Conservation (phyloP, 148 eudicot species). For the Heliamphora exappendiculata region DNA sequence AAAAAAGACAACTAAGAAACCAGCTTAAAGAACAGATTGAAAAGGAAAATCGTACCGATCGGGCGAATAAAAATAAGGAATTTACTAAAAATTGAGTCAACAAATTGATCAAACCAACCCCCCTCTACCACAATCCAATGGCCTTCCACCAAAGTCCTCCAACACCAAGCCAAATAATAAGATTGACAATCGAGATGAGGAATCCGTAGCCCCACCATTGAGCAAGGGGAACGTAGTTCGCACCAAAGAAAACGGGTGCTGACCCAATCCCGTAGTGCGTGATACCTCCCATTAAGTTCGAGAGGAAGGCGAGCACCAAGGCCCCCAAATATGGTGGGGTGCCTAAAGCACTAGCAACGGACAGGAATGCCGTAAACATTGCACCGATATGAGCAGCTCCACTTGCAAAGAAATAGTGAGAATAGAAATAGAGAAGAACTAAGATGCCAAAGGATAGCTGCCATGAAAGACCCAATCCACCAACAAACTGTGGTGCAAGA, state of each 20-base stretch:
- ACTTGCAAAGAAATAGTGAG: conserved; percentile 97
- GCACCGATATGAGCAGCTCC: conserved; percentile 99
- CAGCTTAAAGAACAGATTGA: neutral
- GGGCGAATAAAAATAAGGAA: neutral
- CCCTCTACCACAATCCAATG: conserved; percentile 74
- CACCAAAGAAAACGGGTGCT: conserved; percentile 92
- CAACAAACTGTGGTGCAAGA: conserved; percentile 68
- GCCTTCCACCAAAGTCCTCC: conserved; percentile 97
- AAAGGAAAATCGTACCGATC: conserved; percentile 2
- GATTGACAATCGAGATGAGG: conserved; percentile 71
- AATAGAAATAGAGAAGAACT: conserved; percentile 88
- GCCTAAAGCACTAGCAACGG: conserved; percentile 92
- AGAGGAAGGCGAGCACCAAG: conserved; percentile 76
- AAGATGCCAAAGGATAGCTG: conserved; percentile 89
- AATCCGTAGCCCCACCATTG: conserved; percentile 98
- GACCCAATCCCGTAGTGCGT: conserved; percentile 97
- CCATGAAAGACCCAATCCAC: conserved; percentile 94
- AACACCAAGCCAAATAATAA: conserved; percentile 91
- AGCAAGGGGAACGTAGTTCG: conserved; percentile 84
- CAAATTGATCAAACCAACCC: conserved; percentile 12
- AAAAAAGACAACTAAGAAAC: neutral
- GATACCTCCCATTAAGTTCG: conserved; percentile 96
- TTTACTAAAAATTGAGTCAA: conserved; percentile 11
- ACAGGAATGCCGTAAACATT: conserved; percentile 90
- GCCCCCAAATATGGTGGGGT: conserved; percentile 86